Conservation (phyloP, 179 eudicot species). For the Beta lomatogona region DNA sequence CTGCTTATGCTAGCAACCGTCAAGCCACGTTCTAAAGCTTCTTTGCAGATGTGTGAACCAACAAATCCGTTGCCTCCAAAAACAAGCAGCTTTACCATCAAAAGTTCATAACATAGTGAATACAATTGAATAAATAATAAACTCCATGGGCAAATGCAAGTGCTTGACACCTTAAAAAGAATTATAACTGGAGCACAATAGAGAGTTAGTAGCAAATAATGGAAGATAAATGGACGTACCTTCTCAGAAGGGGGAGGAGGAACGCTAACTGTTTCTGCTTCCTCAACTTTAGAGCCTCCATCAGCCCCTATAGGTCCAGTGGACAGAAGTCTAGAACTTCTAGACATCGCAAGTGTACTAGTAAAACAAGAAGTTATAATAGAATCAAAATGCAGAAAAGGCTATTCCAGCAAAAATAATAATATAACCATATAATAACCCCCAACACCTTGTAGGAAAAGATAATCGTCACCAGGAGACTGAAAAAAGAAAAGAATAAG, state of each 20-base stretch:
- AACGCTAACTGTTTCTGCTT: conserved; percentile 61
- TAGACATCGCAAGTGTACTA: conserved; percentile 39
- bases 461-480: neutral
- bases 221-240: conserved; percentile 41
- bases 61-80: conserved; percentile 91
- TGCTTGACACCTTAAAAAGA: neutral
- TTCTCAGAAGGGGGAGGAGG: conserved; percentile 82
- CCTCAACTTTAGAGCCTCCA: conserved; percentile 60
- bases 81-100: conserved; percentile 61
- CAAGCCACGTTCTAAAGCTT: conserved; percentile 66
- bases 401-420: neutral
- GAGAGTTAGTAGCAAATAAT: neutral
- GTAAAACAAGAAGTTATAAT: neutral
- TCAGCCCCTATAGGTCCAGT: conserved; percentile 47
- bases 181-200: neutral
- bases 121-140: neutral
- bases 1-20: conserved; percentile 87
- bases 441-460: neutral
- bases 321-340: conserved; percentile 52
- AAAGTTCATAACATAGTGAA: neutral
- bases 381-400: conserved; percentile 11
- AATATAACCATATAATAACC: neutral
- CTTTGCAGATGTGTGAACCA: conserved; percentile 83
- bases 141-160: neutral
- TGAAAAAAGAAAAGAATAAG: neutral